Evolutionary conservation across 2,329 filamentous ascomycete species (phyloP), one percentile per base, ranked within the genome.

Genomic region (Paramyrothecium sp.): DNA sequence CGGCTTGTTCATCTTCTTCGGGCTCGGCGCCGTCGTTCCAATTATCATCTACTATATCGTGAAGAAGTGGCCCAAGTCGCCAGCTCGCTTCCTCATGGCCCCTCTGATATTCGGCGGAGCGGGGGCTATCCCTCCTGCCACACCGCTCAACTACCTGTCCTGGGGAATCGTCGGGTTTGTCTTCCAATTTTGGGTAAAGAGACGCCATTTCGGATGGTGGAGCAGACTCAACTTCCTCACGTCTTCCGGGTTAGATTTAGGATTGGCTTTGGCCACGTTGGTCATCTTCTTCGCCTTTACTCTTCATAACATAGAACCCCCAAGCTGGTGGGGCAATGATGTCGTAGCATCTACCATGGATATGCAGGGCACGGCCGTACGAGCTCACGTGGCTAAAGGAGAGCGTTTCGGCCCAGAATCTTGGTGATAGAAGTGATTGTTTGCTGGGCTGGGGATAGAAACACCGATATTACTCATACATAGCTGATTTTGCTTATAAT

Each of bases 191-290:
- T 80, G 77, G 66, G 83, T 92, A 67, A 85, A 86, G 70, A 82
- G 83, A 65, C 78, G 80, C 16, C 80, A 84, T 69, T 85, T 85
- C 60, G 81, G 75, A 26, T 92, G 89, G 89, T 92, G 89, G 89
- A 84, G 83, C 71, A 80, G 87, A 23, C 83, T 90, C 67, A 91
- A 91, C 74, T 91, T 89, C 65, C 73, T 91, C 59, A 88, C 89
- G 0, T 88, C 86, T 13, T 89, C 87, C 0, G 89, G 84, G 0
- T 76, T 92, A 51, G 89, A 91, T 63, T 78, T 89, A 13, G 89
- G 89, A 2, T 77, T 91, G 2, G 87, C 86, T 2, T 74, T 91
- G 23, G 80, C 78, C 19, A 90, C 88, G 2, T 78, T 91, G 48
- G 72, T 89, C 59, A 86, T 91, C 62, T 90, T 92, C 75, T 84